These are phyloP conservation scores for Globisporangium paddicum DNA, from an alignment of 352 stramenopile species.

Conservation along the genomic window DNA sequence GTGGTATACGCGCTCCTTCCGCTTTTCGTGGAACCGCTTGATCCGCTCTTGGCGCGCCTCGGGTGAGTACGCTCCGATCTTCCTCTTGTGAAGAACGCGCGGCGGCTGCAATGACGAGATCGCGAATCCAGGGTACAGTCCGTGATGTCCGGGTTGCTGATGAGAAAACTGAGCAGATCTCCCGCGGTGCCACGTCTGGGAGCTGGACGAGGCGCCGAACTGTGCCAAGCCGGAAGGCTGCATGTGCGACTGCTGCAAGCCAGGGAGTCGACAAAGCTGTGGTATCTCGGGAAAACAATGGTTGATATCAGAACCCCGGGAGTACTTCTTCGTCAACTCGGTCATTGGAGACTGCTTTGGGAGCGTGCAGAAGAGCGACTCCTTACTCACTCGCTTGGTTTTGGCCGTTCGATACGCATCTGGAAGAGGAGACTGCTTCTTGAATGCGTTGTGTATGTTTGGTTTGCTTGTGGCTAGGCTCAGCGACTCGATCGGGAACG, in stretches of 20 bases:
- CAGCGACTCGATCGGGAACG: conserved; percentile 10
- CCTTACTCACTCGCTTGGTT: conserved; percentile 1
- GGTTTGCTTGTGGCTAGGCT: conserved; percentile 3
- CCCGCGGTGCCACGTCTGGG: background rate
- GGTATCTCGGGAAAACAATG: background rate
- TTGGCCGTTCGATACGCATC: conserved; percentile 8
- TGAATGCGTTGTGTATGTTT: background rate
- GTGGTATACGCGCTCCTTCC: conserved; percentile 61
- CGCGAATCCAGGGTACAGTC: background rate
- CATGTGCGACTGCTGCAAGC: background rate
- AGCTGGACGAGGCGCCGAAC: background rate
- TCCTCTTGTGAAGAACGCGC: conserved; percentile 13
- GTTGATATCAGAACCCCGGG: background rate
- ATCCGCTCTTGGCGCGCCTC: conserved; percentile 46
- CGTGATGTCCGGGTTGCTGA: background rate
- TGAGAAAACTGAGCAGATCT: background rate
- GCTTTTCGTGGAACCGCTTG: conserved; percentile 67
- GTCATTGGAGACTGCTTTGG: conserved; percentile 9
- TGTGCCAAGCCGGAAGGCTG: background rate
- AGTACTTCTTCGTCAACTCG: conserved; percentile 8
- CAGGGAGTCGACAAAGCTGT: conserved; percentile 1
- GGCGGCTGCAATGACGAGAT: background rate
- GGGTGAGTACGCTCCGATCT: conserved; percentile 63
- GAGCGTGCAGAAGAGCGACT: background rate
- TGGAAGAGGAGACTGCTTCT: conserved; percentile 13